These are phyloP conservation scores for Davidsoniella eucalypti DNA, from an alignment of 2,329 filamentous ascomycete genomes.

Conservation along the genomic window DNA sequence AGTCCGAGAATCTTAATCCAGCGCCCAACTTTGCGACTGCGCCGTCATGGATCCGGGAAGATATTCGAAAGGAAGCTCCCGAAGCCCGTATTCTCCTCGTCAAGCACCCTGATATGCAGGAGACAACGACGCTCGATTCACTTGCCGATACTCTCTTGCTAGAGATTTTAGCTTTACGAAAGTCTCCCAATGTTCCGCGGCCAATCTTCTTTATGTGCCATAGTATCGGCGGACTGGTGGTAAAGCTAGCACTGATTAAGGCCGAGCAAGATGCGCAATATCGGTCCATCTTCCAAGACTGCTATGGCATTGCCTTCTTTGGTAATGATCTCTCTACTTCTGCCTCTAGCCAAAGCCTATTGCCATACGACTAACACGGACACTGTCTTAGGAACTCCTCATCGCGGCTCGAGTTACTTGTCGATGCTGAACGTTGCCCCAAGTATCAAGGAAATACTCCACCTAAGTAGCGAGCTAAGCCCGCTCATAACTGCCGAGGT, in stretches of 20 bases:
- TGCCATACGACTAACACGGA: not conserved
- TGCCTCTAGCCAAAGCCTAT: no score
- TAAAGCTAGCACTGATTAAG: conserved; percentile 37
- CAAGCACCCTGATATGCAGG: conserved; percentile 27
- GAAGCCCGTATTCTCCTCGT: conserved; percentile 35
- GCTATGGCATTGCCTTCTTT: conserved; percentile 44
- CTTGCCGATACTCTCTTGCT: conserved; percentile 32
- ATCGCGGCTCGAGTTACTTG: conserved; percentile 46
- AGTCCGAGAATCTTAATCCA: conserved; percentile 14
- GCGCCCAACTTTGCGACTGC: conserved; percentile 20
- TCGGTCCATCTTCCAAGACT: conserved; percentile 33
- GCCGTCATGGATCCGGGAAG: conserved; percentile 36
- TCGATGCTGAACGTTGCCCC: conserved; percentile 38
- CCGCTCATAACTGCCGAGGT: conserved; percentile 33
- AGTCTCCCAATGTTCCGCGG: conserved; percentile 20
- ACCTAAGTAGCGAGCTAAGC: conserved; percentile 34
- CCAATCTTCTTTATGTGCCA: conserved; percentile 45
- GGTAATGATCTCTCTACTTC: conserved; percentile 23
- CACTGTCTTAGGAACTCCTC: conserved; percentile 32
- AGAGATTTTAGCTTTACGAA: conserved; percentile 24
- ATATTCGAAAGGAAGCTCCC: conserved; percentile 30
- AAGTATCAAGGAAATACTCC: conserved; percentile 36
- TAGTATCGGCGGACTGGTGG: conserved; percentile 43
- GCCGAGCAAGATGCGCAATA: conserved; percentile 25
- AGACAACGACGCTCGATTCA: conserved; percentile 26